These are phyloP conservation scores for Colletotrichum zoysiae DNA, from an alignment of 2,329 filamentous ascomycete species.

Conservation along the genomic window DNA sequence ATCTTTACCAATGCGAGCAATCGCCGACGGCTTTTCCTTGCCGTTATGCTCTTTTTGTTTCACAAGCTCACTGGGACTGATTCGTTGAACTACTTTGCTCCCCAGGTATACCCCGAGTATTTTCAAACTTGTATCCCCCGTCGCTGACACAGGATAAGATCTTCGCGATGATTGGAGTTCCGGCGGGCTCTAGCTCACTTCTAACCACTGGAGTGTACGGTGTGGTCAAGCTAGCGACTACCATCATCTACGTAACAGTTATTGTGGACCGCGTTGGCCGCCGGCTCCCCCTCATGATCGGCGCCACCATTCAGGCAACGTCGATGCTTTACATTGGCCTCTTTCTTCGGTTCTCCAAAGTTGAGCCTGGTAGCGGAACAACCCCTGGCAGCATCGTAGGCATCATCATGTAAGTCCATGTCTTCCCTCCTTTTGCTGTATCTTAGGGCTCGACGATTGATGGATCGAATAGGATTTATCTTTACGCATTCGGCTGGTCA, in stretches of 20 bases:
- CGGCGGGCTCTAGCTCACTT: conserved; percentile 47
- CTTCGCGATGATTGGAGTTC: conserved; percentile 55
- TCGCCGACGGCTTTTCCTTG: conserved; percentile 51
- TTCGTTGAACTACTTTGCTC: conserved; percentile 55
- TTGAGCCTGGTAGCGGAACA: conserved; percentile 49
- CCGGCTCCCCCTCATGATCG: conserved; percentile 47
- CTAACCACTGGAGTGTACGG: conserved; percentile 53
- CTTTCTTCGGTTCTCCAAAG: conserved; percentile 52
- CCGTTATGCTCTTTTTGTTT: conserved; percentile 54
- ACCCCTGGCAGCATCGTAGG: conserved; percentile 55
- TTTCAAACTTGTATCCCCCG: conserved; percentile 42
- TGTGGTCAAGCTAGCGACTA: conserved; percentile 45
- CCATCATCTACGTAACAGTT: conserved; percentile 48
- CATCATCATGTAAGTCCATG: conserved; percentile 48
- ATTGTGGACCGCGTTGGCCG: conserved; percentile 48
- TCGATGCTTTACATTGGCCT: conserved; percentile 48
- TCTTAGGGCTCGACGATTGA: neutral
- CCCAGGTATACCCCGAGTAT: conserved; percentile 44
- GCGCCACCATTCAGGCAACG: conserved; percentile 42
- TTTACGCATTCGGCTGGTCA: conserved; percentile 49
- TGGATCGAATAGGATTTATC: conserved; percentile 46
- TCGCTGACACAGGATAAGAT: conserved; percentile 48
- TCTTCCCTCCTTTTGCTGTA: conserved; percentile 44
- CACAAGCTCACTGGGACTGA: conserved; percentile 58
- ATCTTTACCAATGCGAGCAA: conserved; percentile 49